Percentiles rank a stretch among this genome's conserved stretches.
Evolutionary conservation across 148 eudicot species (phyloP).

Genomic region (Rheum nobile): DNA sequence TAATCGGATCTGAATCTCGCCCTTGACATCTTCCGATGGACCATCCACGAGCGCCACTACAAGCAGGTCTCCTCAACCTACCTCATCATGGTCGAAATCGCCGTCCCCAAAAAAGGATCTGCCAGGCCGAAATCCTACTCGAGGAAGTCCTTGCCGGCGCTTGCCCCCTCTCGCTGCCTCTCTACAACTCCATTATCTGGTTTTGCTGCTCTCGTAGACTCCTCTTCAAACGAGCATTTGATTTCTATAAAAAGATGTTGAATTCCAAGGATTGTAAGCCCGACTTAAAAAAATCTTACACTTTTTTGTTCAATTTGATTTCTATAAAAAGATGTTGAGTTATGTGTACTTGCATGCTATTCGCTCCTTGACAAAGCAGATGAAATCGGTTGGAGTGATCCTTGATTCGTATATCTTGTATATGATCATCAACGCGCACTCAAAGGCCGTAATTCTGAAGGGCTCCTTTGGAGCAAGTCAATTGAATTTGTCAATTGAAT

Average conservation of each 20-base stretch:
- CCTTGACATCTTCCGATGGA: slow-evolving; percentile 88
- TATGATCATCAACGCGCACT: slow-evolving; percentile 71
- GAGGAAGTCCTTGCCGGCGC: slow-evolving; percentile 84
- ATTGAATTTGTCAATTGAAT: no score
- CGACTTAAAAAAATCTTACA: slow-evolving; percentile 50
- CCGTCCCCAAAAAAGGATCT: slow-evolving; percentile 30
- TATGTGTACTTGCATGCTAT: slow-evolving; percentile 62
- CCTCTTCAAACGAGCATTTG: slow-evolving; percentile 58
- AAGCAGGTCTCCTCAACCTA: slow-evolving; percentile 56
- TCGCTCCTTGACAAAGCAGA: slow-evolving; percentile 54
- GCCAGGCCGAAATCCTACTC: slow-evolving; percentile 48
- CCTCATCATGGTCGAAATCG: slow-evolving; percentile 55
- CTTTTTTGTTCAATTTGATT: slow-evolving; percentile 38
- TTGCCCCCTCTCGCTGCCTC: slow-evolving; percentile 34
- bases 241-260: slow-evolving; percentile 65
- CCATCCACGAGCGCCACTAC: slow-evolving; percentile 55
- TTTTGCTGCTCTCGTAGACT: slow-evolving; percentile 52
- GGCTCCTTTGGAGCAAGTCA: no score
- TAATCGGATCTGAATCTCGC: slow-evolving; percentile 77
- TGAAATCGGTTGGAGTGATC: slow-evolving; percentile 73
- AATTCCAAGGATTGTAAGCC: slow-evolving; percentile 41
- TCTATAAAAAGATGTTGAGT: slow-evolving; percentile 52
- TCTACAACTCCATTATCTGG: slow-evolving; percentile 54
- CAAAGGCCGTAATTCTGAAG: no score
- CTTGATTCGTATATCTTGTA: slow-evolving; percentile 64